Conservation (phyloP, 2,329 filamentous ascomycete genomes). For the Cercospora zeina region DNA sequence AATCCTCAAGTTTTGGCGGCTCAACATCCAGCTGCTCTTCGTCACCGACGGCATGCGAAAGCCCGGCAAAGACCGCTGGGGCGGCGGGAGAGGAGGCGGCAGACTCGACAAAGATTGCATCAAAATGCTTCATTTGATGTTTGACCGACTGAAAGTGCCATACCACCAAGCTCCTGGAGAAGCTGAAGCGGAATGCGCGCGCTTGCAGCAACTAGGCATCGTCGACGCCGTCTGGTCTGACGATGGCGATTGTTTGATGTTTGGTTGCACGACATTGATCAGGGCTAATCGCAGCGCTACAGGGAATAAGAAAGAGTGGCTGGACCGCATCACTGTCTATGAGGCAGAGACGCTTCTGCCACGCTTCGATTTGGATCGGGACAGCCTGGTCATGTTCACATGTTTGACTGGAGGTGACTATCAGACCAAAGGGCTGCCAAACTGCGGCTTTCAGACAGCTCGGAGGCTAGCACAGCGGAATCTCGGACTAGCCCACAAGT, state of each 20-base stretch:
- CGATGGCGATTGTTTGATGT: conserved; percentile 52
- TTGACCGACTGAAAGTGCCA: conserved; percentile 46
- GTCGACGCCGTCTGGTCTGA: conserved; percentile 55
- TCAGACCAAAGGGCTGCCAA: conserved; percentile 40
- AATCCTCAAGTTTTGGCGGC: conserved; percentile 49
- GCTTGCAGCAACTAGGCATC: conserved; percentile 46
- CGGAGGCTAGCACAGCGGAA: conserved; percentile 34
- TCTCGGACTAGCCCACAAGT: conserved; percentile 40
- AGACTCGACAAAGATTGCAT: conserved; percentile 41
- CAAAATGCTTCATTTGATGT: conserved; percentile 41
- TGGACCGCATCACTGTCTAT: conserved; percentile 39
- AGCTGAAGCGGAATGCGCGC: conserved; percentile 51
- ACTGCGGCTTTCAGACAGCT: conserved; percentile 42
- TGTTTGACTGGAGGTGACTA: conserved; percentile 49
- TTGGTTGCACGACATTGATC: conserved; percentile 49
- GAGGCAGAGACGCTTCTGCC: conserved; percentile 35
- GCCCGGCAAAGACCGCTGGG: conserved; percentile 29
- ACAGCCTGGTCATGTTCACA: conserved; percentile 46
- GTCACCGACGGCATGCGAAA: conserved; percentile 56
- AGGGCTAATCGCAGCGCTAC: conserved; percentile 38
- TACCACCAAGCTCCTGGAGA: conserved; percentile 51
- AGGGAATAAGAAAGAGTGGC: conserved; percentile 42
- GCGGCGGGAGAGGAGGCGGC: conserved; percentile 37
- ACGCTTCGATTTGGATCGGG: conserved; percentile 38
- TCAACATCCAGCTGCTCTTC: conserved; percentile 56